phyloP scores from a whole-genome alignment of 257 asterid genomes.

The Marsdenia floribunda region DNA sequence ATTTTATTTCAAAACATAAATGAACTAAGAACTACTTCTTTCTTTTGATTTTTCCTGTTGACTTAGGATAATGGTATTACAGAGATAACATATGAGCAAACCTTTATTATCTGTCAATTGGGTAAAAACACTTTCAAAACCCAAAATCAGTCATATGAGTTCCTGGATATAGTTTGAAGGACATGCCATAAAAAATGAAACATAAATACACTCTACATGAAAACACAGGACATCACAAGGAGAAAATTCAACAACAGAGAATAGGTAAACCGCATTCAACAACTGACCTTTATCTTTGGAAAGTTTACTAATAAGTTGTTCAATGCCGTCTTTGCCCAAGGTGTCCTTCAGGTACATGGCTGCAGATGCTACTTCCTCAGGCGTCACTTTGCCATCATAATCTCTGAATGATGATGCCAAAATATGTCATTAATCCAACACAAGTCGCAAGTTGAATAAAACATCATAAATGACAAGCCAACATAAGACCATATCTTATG shows the following conservation, averaged over 20 bases:
- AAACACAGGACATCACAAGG: background rate
- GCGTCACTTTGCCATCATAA: constrained; percentile 93
- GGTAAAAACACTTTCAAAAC: background rate
- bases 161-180: background rate
- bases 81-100: background rate
- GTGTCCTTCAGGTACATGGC: constrained; percentile 91
- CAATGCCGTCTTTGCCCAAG: constrained; percentile 85
- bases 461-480: background rate
- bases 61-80: background rate
- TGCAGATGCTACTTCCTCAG: constrained; percentile 97
- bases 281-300: constrained; percentile 90
- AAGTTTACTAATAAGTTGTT: constrained; percentile 71
- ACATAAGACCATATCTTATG: background rate
- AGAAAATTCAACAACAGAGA: constrained; percentile 11
- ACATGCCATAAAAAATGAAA: background rate
- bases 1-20: background rate
- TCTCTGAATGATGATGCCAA: constrained; percentile 44
- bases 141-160: background rate
- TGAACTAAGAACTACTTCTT: background rate
- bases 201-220: background rate
- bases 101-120: background rate
- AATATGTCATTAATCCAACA: constrained; percentile 9
- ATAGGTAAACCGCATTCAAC: constrained; percentile 7
- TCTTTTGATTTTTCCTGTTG: background rate
- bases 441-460: constrained; percentile 6